Base-by-base conservation (phyloP, 148 eudicot species). In the Vaccinium myrtillus region DNA sequence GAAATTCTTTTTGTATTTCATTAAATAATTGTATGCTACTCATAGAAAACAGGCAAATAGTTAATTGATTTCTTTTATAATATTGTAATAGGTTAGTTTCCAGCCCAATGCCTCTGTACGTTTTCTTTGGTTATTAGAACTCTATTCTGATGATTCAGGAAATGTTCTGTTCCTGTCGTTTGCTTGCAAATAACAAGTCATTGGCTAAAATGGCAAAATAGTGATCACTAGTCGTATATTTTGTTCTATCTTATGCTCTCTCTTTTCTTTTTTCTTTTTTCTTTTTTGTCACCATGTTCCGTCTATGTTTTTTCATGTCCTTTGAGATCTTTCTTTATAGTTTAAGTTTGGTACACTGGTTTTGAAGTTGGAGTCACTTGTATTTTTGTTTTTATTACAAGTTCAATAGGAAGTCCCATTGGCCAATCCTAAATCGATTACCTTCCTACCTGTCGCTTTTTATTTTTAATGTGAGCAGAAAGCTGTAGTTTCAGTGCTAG, bases 401-500 rank as follows among this genome's bases (percentile, higher is more conserved):
- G 78, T 25, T 25, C 36, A 50, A 75, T 58, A 75, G 59, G 19
- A 50, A 25, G 80, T 25, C 48, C n/a, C 23, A 36, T 36, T 36
- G 39, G 39, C 39, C 3, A 19, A 18, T 73, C 30, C n/a, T 48
- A 6, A 18, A 21, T 36, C 46, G 32, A 71, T 48, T 67, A 46
- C 21, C 70, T 75, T 59, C 65, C 75, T 54, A n/a, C 15, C 51
- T 75, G 18, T 15, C 50, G 9, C 21, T 36, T 13, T 70, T 83
- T 76, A n/a, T 77, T 65, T 82, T 78, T 83, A 15, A 25, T 90
- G 86, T 80, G 81, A 84, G 81, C 94, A 92, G 96, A 93, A 92
- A 90, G 96, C 94, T 84, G 93, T 93, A 78, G 84, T 92, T 84
- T 89, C 94, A 65, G 93, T 93, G 43, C 91, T 93, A 83, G 87